These are phyloP conservation scores for Terana coerulea DNA, from an alignment of 768 basidiomycete genomes.

Conservation along the genomic window DNA sequence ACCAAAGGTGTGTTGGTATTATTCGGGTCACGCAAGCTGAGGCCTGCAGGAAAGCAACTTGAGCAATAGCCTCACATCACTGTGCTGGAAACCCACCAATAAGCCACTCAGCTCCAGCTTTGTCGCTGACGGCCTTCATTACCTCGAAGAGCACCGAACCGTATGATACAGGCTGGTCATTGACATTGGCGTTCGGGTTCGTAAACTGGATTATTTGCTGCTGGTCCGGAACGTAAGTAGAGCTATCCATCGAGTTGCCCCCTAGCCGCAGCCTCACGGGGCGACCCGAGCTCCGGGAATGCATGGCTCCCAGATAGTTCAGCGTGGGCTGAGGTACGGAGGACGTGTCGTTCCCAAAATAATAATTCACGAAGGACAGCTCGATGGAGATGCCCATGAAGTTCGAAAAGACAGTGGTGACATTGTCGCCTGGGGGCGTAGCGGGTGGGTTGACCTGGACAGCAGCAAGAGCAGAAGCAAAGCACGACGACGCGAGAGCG, in stretches of 20 bases:
- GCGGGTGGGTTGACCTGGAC: constrained; percentile 18
- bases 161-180: constrained; percentile 47
- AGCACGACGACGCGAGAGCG: too few species aligned
- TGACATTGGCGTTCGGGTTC: constrained; percentile 30
- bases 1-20: constrained; percentile 29
- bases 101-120: constrained; percentile 28
- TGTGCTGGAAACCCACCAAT: constrained; percentile 24
- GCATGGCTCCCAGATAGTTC: constrained; percentile 56
- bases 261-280: constrained; percentile 48
- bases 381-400: constrained; percentile 67
- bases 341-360: constrained; percentile 51
- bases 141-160: constrained; percentile 46
- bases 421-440: constrained; percentile 31
- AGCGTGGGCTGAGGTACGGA: constrained; percentile 50
- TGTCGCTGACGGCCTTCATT: constrained; percentile 35
- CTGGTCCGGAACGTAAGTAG: constrained; percentile 39
- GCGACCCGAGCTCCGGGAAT: constrained; percentile 36
- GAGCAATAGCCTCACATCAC: neutral
- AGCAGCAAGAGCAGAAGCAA: constrained; percentile 9
- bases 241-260: constrained; percentile 43
- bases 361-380: constrained; percentile 55
- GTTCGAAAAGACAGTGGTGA: constrained; percentile 41
- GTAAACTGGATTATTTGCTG: constrained; percentile 39
- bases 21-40: constrained; percentile 39
- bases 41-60: constrained; percentile 26